Conservation (phyloP, 1,284 basidiomycete genomes). For the Rhodotorula sp. region DNA sequence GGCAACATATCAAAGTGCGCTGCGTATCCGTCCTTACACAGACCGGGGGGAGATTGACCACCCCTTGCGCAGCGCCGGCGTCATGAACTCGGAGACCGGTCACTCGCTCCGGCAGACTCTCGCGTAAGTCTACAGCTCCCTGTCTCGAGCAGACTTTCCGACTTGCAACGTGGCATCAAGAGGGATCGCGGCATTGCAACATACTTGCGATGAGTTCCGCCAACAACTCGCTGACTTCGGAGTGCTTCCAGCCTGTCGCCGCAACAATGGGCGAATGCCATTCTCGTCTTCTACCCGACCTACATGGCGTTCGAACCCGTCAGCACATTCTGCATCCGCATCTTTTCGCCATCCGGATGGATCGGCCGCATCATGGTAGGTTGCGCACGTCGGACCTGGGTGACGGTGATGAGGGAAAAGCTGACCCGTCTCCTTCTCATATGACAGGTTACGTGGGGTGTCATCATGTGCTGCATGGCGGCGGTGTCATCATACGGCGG, state of each 20-base stretch:
- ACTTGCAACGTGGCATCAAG: too few species aligned
- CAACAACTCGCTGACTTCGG: neutral
- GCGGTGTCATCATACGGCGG: neutral
- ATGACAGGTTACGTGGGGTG: neutral
- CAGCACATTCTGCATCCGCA: neutral
- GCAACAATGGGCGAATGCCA: neutral
- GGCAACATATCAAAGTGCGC: neutral
- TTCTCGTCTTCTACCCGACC: neutral
- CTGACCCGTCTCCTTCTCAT: neutral
- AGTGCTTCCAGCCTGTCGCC: neutral
- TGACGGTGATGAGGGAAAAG: too few species aligned
- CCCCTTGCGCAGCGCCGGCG: neutral
- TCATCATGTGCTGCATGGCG: neutral
- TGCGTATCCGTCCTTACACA: too few species aligned
- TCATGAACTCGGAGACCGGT: conserved; percentile 13
- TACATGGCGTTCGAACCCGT: conserved; percentile 4
- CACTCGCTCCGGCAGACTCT: conserved; percentile 11
- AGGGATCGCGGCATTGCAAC: neutral
- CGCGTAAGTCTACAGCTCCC: neutral
- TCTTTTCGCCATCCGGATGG: conserved; percentile 3
- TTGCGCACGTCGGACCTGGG: neutral
- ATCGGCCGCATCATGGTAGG: conserved; percentile 10
- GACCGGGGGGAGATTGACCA: too few species aligned
- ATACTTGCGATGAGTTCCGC: neutral
- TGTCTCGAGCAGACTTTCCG: neutral